phyloP scores from a whole-genome alignment of 2,329 filamentous ascomycete species.

The Epichloe sp. region DNA sequence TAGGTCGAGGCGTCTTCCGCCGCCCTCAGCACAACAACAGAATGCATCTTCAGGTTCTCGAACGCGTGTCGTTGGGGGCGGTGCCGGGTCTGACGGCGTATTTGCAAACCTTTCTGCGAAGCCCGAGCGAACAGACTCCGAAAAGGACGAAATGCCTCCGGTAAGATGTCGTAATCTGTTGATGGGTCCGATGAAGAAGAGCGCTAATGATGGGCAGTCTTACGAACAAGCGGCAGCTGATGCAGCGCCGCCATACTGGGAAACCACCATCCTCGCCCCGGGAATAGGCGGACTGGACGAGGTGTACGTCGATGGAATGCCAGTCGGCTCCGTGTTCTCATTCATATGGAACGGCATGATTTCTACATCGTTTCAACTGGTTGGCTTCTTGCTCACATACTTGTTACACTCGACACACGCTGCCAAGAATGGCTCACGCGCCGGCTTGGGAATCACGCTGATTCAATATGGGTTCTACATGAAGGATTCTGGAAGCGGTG shows the following conservation, averaged over 20 bases:
- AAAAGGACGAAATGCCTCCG: constrained; percentile 80
- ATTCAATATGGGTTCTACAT: constrained; percentile 97
- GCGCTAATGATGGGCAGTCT: constrained; percentile 45
- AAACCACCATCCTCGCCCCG: constrained; percentile 92
- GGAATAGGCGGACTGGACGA: constrained; percentile 84
- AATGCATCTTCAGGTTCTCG: constrained; percentile 26
- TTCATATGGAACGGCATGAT: constrained; percentile 95
- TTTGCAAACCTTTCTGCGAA: constrained; percentile 92
- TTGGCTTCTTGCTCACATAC: constrained; percentile 95
- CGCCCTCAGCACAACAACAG: constrained; percentile 12
- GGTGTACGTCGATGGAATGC: constrained; percentile 92
- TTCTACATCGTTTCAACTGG: constrained; percentile 90
- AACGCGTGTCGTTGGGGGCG: constrained; percentile 49
- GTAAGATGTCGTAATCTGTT: constrained; percentile 40
- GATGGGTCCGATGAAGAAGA: not conserved
- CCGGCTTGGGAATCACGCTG: constrained; percentile 85
- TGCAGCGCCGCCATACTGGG: constrained; percentile 94
- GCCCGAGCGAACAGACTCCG: constrained; percentile 66
- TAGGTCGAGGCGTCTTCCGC: constrained; percentile 2
- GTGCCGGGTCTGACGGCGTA: constrained; percentile 79
- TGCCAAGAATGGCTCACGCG: constrained; percentile 91
- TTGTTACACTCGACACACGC: constrained; percentile 96
- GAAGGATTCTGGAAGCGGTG: constrained; percentile 46
- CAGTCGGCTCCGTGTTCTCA: constrained; percentile 75
- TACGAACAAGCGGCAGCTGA: constrained; percentile 98